phyloP scores from a whole-genome alignment of 2,329 filamentous ascomycete species.

The Pseudogymnoascus destructans region DNA sequence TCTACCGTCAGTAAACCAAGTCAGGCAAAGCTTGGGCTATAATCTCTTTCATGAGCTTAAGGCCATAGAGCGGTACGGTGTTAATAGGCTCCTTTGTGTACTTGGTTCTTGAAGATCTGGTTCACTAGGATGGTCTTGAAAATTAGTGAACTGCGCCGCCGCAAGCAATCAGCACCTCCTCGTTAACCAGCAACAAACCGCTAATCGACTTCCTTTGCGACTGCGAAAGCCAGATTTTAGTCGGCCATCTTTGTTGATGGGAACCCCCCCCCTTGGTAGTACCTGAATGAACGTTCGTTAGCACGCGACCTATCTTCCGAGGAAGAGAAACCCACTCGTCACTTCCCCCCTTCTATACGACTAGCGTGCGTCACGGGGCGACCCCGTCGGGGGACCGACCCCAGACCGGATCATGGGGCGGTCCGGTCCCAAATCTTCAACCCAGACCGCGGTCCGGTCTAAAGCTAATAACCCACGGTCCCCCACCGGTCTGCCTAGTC shows the following conservation, averaged over 20 bases:
- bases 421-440: too few species aligned
- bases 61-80: constrained; percentile 20
- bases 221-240: constrained; percentile 22
- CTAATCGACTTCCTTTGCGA: not conserved
- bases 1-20: constrained; percentile 19
- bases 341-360: not conserved
- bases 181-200: not conserved
- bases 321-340: not conserved
- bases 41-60: constrained; percentile 20
- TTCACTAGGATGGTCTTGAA: constrained; percentile 16
- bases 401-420: too few species aligned
- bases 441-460: too few species aligned
- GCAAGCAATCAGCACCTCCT: not conserved
- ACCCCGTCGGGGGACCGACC: too few species aligned
- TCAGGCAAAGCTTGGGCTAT: constrained; percentile 19
- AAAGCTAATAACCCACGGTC: too few species aligned
- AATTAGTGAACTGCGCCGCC: constrained; percentile 16
- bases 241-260: constrained; percentile 19
- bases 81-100: constrained; percentile 18
- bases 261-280: constrained; percentile 19
- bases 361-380: too few species aligned
- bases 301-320: not conserved
- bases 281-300: not conserved
- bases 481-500: too few species aligned
- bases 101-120: constrained; percentile 16